Conservation (phyloP, 176 grass and related monocot species). For the Carex kokanica region DNA sequence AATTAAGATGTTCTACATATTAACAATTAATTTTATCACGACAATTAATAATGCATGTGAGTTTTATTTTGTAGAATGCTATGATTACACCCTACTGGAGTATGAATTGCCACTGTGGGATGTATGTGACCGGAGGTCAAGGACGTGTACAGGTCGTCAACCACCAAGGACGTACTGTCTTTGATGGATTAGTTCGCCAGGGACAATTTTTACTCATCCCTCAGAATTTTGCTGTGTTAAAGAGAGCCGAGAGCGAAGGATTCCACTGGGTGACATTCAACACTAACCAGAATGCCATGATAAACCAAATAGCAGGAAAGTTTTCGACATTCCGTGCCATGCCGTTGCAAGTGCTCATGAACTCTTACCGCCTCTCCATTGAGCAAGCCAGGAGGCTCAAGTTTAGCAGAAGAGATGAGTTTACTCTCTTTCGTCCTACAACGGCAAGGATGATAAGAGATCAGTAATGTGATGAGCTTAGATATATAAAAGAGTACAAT, state of each 20-base stretch:
- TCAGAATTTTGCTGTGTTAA: slow-evolving; percentile 16
- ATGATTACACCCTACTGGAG: slow-evolving; percentile 27
- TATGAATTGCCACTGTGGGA: slow-evolving; percentile 27
- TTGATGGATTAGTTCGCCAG: not conserved
- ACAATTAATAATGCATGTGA: no score
- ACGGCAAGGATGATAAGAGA: no score
- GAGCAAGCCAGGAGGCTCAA: slow-evolving; percentile 31
- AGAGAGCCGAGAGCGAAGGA: slow-evolving; percentile 8
- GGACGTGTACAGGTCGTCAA: slow-evolving; percentile 7
- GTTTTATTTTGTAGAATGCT: slow-evolving; percentile 11
- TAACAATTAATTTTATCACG: no score
- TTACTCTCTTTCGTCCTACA: slow-evolving; percentile 14
- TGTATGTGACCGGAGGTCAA: slow-evolving; percentile 32
- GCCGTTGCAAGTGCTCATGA: slow-evolving; percentile 24
- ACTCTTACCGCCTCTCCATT: slow-evolving; percentile 23
- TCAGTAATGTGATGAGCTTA: no score
- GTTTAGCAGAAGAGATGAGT: slow-evolving; percentile 15
- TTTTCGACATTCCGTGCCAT: slow-evolving; percentile 2
- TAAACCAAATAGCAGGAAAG: slow-evolving; percentile 6
- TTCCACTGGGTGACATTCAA: slow-evolving; percentile 32
- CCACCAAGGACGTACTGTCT: slow-evolving; percentile 4
- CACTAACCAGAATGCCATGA: slow-evolving; percentile 23
- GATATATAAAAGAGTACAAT: no score
- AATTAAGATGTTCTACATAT: no score
- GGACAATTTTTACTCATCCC: slow-evolving; percentile 33